phyloP scores from a whole-genome alignment of 2,329 filamentous ascomycete genomes.

The Aspergillus luchuensis region DNA sequence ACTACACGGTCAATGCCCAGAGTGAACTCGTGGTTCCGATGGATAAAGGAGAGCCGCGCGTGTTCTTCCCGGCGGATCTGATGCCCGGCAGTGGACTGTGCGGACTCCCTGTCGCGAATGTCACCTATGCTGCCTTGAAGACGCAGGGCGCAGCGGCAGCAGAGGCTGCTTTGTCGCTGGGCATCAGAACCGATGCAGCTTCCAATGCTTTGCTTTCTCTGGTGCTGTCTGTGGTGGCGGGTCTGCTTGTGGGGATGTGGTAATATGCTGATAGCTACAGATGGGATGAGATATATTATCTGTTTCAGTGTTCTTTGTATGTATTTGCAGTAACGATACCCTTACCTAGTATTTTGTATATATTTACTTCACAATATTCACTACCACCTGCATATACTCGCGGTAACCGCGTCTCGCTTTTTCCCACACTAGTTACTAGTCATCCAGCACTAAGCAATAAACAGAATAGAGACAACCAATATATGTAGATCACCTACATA shows the following conservation, averaged over 20 bases:
- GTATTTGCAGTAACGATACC: neutral
- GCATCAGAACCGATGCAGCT: neutral
- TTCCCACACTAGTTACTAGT: too few relatives aligned
- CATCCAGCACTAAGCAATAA: too few relatives aligned
- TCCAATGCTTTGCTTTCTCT: neutral
- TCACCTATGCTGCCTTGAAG: neutral
- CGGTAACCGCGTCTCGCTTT: too few relatives aligned
- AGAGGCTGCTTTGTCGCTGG: neutral
- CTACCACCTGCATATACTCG: too few relatives aligned
- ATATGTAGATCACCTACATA: too few relatives aligned
- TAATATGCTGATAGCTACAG: neutral
- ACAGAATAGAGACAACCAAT: too few relatives aligned
- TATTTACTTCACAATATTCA: too few relatives aligned
- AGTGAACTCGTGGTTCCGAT: conserved; percentile 32
- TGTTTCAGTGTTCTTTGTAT: neutral
- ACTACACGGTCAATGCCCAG: conserved; percentile 28
- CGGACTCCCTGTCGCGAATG: conserved; percentile 14
- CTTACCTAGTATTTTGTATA: too few relatives aligned
- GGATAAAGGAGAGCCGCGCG: conserved; percentile 34
- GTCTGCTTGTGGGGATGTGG: neutral
- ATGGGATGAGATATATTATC: neutral
- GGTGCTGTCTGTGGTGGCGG: neutral
- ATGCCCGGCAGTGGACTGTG: conserved; percentile 38
- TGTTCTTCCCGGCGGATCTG: conserved; percentile 30
- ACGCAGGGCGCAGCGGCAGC: neutral